Base-by-base conservation (phyloP, 441 rosid species). In the Sinapis alba region DNA sequence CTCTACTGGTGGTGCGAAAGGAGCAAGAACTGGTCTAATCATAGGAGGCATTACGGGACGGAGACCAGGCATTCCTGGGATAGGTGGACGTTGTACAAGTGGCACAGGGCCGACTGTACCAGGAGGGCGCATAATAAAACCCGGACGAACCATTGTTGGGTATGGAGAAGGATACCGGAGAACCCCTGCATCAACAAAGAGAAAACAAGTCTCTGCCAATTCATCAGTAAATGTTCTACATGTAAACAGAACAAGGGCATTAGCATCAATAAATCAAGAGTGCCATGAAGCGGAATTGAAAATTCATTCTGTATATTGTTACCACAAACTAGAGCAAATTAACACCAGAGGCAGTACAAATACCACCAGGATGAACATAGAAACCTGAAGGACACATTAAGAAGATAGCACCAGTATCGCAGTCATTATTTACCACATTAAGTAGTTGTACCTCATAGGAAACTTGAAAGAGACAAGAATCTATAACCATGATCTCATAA, bases 271-370 rank as follows among this genome's bases (percentile, higher is more conserved):
- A 66, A 60, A 74, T 47, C 72, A 86, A 75, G 77, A 79, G 75
- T 53, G 60, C 58, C 45, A 72, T 62, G 26, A 50, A 78, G 56
- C 72, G 68, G 38, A 76, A 65, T 4, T 75, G 63, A 80, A 75
- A 68, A 72, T 76, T 73, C 82, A 84, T 81, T 79, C 81, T 83
- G 84, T 78, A 79, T 45, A 79, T 45, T 72, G 88, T 90, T 91
- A 96, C 98, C 98, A 93, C 92, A 93, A 84, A 93, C 82, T 74
- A 91, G 89, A 96, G 87, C 90, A 91, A 84, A 89, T 71, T 82
- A 95, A 69, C 87, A 90, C 90, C 97, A 91, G 70, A 87, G 81
- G 93, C 86, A 90, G 87, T 85, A 84, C 89, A 93, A 91, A 84
- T 84, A 93, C 83, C 97, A 93, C 94, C 74, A 90, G 86, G 96